Base-by-base conservation (phyloP, 768 basidiomycete species). In the Serpula lacrymans region DNA sequence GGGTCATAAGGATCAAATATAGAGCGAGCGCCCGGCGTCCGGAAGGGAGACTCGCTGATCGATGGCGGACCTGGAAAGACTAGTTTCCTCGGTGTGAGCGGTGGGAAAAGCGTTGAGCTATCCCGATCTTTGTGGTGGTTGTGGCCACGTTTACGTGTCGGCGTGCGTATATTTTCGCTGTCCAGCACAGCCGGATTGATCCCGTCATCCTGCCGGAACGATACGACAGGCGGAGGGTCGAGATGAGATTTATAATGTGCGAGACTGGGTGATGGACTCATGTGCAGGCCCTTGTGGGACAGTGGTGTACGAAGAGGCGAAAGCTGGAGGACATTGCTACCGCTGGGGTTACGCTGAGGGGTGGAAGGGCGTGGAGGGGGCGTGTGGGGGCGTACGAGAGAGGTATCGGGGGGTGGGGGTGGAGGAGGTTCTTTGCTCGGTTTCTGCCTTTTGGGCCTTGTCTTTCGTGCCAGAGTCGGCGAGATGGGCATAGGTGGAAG, bases 1-100 rank as follows among this genome's bases (percentile, higher is more conserved):
- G 85, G 83, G 58, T 88, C 83, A 47, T 84, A 80, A 22, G 85
- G 84, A 55, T 88, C 86, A 47, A 77, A 79, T 23, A 84, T 68
- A 20, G 50, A 43, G 52, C 64, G 45, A 5, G 64, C 45, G 10
- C 69, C 68, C 3, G 77, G 80, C 10, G 77, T 74, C 14, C 72
- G 69, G 57, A 73, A 75, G 1, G 71, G 69, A 8, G 68, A 70
- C 45, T 70, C 68, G n/a, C 35, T 34, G 16, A 51, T 27, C 4
- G 56, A 51, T 25, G 48, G 46, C 3, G 56, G 52, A 12, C 55
- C 48, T 18, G 57, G 60, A 43, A 66, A 69, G 37, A 64, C 52
- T 12, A 68, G 57, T 20, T 68, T 66, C 53, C 63, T 70, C 14
- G 75, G 76, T 5, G 74, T 75, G 14, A 70, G 54, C 4, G 70